phyloP scores from a whole-genome alignment of 2,329 filamentous ascomycete species.

The Calonectria pseudoturangicola region DNA sequence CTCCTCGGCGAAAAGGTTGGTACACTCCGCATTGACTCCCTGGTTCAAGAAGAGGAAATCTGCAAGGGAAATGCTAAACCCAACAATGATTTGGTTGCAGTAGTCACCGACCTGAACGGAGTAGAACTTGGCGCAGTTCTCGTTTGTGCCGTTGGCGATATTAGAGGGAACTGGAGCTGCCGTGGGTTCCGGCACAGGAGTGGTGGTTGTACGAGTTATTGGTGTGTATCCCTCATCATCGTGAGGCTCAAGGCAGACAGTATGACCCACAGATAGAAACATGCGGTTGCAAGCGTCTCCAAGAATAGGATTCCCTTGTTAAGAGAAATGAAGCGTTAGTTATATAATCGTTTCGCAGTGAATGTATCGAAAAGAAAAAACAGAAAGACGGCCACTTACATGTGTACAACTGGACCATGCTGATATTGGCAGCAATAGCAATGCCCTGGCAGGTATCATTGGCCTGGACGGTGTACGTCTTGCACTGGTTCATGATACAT shows the following conservation, averaged over 20 bases:
- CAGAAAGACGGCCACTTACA: background rate
- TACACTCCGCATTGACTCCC: slow-evolving; percentile 1
- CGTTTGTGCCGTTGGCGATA: background rate
- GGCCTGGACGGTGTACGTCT: background rate
- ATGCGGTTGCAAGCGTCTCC: slow-evolving; percentile 4
- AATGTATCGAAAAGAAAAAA: background rate
- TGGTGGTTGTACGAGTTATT: slow-evolving; percentile 5
- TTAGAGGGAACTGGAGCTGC: background rate
- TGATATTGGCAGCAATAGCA: slow-evolving; percentile 4
- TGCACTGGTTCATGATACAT: slow-evolving; percentile 4
- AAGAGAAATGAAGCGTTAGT: background rate
- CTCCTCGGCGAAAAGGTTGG: slow-evolving; percentile 1
- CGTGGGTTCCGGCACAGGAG: background rate
- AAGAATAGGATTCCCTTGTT: background rate
- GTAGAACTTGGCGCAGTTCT: background rate
- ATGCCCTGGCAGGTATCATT: background rate
- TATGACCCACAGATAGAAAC: background rate
- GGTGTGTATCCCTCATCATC: background rate
- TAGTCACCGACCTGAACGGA: background rate
- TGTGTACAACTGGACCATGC: slow-evolving; percentile 10
- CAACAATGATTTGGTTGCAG: background rate
- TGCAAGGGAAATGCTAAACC: background rate
- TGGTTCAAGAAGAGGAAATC: slow-evolving; percentile 8
- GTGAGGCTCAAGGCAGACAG: background rate
- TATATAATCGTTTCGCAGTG: background rate